phyloP scores from a whole-genome alignment of 805 yeast species.

The Brettanomyces anomalus region DNA sequence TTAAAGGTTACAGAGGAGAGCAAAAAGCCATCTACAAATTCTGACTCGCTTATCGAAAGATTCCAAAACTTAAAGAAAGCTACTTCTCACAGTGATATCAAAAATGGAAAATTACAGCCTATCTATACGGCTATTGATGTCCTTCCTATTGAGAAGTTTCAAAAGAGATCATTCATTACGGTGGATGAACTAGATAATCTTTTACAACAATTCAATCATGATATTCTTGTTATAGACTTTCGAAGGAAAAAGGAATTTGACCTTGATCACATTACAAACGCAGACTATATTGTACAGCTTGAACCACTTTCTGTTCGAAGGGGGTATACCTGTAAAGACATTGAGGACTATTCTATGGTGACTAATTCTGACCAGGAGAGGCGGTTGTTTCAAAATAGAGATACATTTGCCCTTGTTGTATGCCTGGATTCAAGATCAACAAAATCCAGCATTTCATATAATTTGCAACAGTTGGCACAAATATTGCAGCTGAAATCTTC shows the following conservation, averaged over 20 bases:
- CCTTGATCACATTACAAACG: conserved; percentile 48
- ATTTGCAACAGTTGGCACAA: conserved; percentile 25
- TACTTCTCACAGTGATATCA: too few species aligned
- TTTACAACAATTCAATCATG: conserved; percentile 21
- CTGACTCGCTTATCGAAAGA: conserved; percentile 11
- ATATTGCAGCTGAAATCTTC: conserved; percentile 31
- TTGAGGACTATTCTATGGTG: conserved; percentile 52
- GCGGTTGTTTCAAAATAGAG: conserved; percentile 41
- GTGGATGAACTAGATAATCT: conserved; percentile 12
- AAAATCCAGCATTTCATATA: conserved; percentile 9
- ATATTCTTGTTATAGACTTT: conserved; percentile 60
- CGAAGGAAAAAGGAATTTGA: conserved; percentile 54
- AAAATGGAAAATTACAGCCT: too few species aligned
- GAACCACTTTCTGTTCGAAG: conserved; percentile 58
- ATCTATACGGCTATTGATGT: too few species aligned
- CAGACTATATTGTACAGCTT: conserved; percentile 54
- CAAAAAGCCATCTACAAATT: conserved; percentile 1
- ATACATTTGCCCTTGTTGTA: conserved; percentile 53
- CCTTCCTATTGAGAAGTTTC: too few species aligned
- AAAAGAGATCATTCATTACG: background rate
- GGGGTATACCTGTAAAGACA: conserved; percentile 49
- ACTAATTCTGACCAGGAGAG: conserved; percentile 51
- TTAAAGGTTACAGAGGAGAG: background rate
- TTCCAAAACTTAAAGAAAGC: conserved; percentile 13
- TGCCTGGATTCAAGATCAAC: conserved; percentile 45